These are phyloP conservation scores for Chlorella sp. DNA, from an alignment of 139 green algal genomes.

Conservation along the genomic window DNA sequence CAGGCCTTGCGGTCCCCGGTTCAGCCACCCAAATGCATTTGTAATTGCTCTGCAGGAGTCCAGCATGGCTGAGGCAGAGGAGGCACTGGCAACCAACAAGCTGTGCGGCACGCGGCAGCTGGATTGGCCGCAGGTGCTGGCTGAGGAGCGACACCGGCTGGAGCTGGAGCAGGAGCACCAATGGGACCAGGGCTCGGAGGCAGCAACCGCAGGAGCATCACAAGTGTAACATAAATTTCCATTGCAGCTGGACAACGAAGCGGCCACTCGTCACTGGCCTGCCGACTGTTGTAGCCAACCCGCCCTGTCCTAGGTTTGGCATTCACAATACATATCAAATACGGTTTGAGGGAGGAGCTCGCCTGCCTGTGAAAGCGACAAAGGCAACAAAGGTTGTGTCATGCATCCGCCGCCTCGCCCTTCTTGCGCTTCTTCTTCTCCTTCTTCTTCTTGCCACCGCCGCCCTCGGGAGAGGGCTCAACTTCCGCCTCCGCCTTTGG, in stretches of 20 bases:
- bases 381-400: no score
- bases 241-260: no score
- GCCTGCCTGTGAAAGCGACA: no score
- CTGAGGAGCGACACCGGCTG: background rate
- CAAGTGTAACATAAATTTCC: background rate
- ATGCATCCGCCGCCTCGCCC: no score
- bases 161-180: background rate
- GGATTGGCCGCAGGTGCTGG: slow-evolving; percentile 20
- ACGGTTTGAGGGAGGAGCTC: no score
- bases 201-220: background rate
- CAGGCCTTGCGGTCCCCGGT: background rate
- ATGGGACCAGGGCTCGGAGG: background rate
- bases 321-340: no score
- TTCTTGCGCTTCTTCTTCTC: slow-evolving; percentile 17
- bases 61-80: slow-evolving; percentile 44
- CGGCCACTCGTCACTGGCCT: no score
- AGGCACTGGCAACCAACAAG: slow-evolving; percentile 42
- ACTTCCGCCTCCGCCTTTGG: slow-evolving; percentile 23
- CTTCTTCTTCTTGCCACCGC: slow-evolving; percentile 1
- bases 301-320: no score
- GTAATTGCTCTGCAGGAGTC: slow-evolving; percentile 20
- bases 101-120: slow-evolving; percentile 52
- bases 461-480: background rate
- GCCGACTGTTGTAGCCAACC: no score
- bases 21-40: background rate